Base-by-base conservation (phyloP, 345 rosid species). In the Eucalyptus tenuipes region DNA sequence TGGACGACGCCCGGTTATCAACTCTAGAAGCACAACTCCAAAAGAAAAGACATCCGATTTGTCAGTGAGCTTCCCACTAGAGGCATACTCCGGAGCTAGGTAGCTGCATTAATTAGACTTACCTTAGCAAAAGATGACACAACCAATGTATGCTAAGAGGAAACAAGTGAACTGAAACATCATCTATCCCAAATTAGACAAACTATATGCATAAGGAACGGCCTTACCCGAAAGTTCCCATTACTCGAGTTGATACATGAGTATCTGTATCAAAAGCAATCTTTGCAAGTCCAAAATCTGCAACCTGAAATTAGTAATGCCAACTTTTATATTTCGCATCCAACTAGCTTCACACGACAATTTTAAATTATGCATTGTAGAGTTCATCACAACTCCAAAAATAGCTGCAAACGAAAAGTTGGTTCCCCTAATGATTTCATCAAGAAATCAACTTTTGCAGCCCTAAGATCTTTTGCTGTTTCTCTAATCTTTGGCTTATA, bases 171-270 rank as follows among this genome's bases (percentile, higher is more conserved):
- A 89, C 0, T 15, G 25, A 42, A 13, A 11, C 4, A 27, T 85
- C 42, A 40, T 27, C 5, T 37, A 0, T 8, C 8, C 4, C 7
- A 5, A 81, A 13, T 59, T n/a, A 2, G 12, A 12, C 10, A 37
- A 33, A n/a, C 44, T 42, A 47, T 15, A 71, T 5, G 59, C 66
- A 59, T n/a, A n/a, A n/a, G n/a, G 86, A 29, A 22, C 18, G 47
- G 40, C 29, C 91, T 86, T 95, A 96, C 99, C 99, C 99, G 88
- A 95, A 95, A 84, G 99, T 97, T 90, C 99, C 99, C 98, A 97
- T 94, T 66, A 97, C 96, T 87, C 99, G 92, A 68, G 99, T 97
- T 29, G 99, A 96, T 85, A 95, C 95, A 91, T 95, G 98, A 61
- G 99, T 97, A 80, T 97, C 95, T 27, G 93, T 90, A 89, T 97